Percentiles rank a stretch among this genome's conserved stretches.
Conservation (phyloP, 2,329 filamentous ascomycete genomes). For the Xylaria sp. region DNA sequence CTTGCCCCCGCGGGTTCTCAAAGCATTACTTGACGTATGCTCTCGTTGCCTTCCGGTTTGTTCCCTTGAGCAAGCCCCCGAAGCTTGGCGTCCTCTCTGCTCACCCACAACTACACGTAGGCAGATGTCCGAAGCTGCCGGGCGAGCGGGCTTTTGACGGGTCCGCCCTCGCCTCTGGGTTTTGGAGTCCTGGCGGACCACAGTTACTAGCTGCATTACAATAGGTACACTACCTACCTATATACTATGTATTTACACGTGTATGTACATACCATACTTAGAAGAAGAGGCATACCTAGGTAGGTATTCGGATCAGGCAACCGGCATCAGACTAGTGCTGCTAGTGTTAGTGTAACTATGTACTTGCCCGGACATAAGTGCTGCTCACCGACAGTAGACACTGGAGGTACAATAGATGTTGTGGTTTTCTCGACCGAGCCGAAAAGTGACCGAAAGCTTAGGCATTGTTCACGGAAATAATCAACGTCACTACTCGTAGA, state of each 20-base stretch:
- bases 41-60: constrained; percentile 39
- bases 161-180: constrained; percentile 21
- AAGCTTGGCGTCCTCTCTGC: constrained; percentile 12
- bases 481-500: background rate
- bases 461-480: background rate
- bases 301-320: background rate
- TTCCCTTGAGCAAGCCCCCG: constrained; percentile 30
- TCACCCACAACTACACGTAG: background rate
- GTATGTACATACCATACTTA: too few relatives aligned
- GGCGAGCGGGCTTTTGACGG: constrained; percentile 35
- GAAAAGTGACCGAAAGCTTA: background rate
- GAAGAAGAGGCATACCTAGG: too few relatives aligned
- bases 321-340: background rate
- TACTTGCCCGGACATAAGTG: background rate
- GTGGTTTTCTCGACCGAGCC: background rate
- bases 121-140: constrained; percentile 37
- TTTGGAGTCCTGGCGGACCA: constrained; percentile 22
- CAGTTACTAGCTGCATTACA: background rate
- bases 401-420: background rate
- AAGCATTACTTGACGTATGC: constrained; percentile 35
- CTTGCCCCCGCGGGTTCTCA: constrained; percentile 31
- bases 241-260: too few relatives aligned
- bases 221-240: too few relatives aligned
- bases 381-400: background rate
- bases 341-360: background rate